Evolutionary conservation across 768 basidiomycete genomes (phyloP), one percentile per base, ranked within the genome.

Genomic region (Grammothele lineata): DNA sequence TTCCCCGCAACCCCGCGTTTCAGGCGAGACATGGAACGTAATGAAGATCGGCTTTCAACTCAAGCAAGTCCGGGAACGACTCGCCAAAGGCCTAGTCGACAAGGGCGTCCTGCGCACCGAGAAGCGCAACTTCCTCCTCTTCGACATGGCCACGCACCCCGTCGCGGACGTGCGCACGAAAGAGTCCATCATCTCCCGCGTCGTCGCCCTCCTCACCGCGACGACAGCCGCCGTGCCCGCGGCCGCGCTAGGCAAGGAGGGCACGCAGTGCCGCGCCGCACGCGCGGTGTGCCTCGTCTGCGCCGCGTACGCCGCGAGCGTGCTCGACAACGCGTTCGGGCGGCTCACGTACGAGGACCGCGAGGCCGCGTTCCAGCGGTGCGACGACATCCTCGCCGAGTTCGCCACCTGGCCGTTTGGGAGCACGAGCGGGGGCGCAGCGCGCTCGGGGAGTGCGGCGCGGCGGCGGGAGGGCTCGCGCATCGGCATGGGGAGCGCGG

Each of bases 11-110:
- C 15, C 30, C 33, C n/a, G 37, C 38, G n/a, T 22, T 15, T 6
- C 61, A 97, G 94, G 95, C 45, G 95, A 99, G 71, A 98, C 95
- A 39, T 99, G 95, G 95, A 99, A 98, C 67, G 93, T 99, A 7
- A 92, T 97, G 86, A 98, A 98, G 70, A 98, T 99, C 45, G 94
- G 94, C 19, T 99, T 92, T 69, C 95, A 99, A 67, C 83, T 99
- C 38, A 97, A 97, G 67, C 95, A 97, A 69, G 95, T 98, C 33
- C 86, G 95, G 37, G 95, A 99, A 70, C 88, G 95, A 15, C 84
- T 99, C 33, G 93, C 94, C 12, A 99, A 99, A 65, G 79, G 95
- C 3, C 81, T 99, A 33, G 95, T 97, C 42, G 95, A 99, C 75
- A 99, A 99, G 68, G 96, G 95, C 58, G 83, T 99, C 32, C 80